Evolutionary conservation across 2,329 filamentous ascomycete species (phyloP), one percentile per base, ranked within the genome.

Genomic region (Alternaria angustiovoidea): DNA sequence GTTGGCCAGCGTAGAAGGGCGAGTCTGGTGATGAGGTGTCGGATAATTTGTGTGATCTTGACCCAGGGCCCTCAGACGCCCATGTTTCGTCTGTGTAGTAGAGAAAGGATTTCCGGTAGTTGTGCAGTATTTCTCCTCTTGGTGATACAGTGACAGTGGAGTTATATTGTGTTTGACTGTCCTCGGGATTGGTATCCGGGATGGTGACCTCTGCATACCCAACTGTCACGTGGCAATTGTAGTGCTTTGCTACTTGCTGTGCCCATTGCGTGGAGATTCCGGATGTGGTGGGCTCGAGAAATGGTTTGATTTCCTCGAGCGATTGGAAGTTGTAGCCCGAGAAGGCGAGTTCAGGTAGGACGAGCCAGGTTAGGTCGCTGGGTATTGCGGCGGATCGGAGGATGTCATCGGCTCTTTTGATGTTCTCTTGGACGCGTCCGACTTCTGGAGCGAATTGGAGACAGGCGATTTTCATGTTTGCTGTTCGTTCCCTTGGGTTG

Each of bases 271-370:
- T 88, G 7, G 85, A 88, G 54, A 90, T 87, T 0, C 92, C 92
- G 0, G 86, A 81, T 5, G 86, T 84, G 0, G 86, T 86, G 0
- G 83, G 85, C 71, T 95, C 92, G 4, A 94, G 85, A 66, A 83
- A 91, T 0, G 90, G 89, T 1, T 79, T 78, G 43, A 94, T 93
- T 1, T 92, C 84, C 32, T 85, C 80, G 2, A 92, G 75, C 0
- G 88, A 90, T 42, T 86, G 84, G 80, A 94, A 94, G 74, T 93
- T 93, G 81, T 94, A 95, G 30, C 92, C 90, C 87, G 87, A 85
- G 72, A 94, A 93, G 1, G 91, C 90, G 75, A 94, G 80, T 73
- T 94, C 92, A 0, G 92, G 91, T 0, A 94, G 79, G 0, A 94
- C 87, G 0, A 95, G 81, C 30, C 94, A 82, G 71, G 93, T 90